Evolutionary conservation across 1,284 basidiomycete species (phyloP), one percentile per base, ranked within the genome.

Genomic region (Singerocomus inundabilis): DNA sequence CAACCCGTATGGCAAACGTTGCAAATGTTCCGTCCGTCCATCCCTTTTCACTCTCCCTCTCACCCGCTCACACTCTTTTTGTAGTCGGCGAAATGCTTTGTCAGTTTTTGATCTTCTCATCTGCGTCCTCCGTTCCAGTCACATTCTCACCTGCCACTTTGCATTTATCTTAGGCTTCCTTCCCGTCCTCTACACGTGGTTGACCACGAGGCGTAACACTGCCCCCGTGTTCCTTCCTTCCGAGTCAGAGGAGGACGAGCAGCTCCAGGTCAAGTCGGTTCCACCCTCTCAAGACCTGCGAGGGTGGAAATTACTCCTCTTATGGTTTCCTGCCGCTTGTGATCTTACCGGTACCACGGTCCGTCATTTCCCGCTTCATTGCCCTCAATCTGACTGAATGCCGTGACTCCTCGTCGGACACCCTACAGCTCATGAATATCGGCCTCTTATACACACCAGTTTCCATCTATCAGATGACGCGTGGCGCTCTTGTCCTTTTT

Each of bases 391-490:
- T n/a, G n/a, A n/a, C n/a, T n/a, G n/a, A n/a, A 62, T 57, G 46
- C 48, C 56, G 57, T 52, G 34, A 43, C 43, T 44, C 52, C 51
- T 38, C 41, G 46, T 50, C 56, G 51, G 40, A 49, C 57, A 53
- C 54, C 60, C 51, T 57, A 54, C 64, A 93, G 80, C 77, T 95
- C 59, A 98, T 98, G 95, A 97, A 97, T 63, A 78, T 95, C 59
- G 95, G 94, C 50, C 80, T 98, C 46, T 81, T 98, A 42, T 93
- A 96, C 69, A 96, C 93, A 2, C 95, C 95, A 24, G 96, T 98
- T 37, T 97, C 93, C 45, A 93, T 99, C 62, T 98, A 92, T 77
- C 96, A 96, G 74, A 98, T 98, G 96, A 93, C 91, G 35, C 84
- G 97, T 56, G 97, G 97, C 36, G 92, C 95, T 12, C 84, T 99